phyloP scores from a whole-genome alignment of 345 rosid species.

The Anacardium occidentale region DNA sequence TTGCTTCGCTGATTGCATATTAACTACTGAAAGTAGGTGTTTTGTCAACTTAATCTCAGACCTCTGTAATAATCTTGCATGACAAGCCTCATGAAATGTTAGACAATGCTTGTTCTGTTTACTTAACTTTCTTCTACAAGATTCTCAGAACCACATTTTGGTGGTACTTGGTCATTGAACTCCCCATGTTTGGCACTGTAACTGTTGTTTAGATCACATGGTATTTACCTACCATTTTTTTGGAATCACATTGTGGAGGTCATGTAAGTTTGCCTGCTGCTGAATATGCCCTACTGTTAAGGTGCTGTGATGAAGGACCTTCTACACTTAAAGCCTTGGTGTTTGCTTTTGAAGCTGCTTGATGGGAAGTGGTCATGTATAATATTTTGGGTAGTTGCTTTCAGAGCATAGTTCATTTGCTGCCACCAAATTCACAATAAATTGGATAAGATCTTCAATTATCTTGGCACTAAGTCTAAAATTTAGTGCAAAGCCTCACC shows the following conservation, averaged over 20 bases:
- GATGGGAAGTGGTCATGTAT: background rate
- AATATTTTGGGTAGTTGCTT: background rate
- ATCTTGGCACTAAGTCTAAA: background rate
- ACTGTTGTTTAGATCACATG: background rate
- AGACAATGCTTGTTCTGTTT: background rate
- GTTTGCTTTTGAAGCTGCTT: background rate
- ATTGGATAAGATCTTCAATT: background rate
- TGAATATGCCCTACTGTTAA: background rate
- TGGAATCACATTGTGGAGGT: background rate
- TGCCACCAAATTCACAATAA: background rate
- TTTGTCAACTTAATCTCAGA: background rate
- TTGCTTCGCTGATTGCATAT: background rate
- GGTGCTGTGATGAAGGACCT: background rate
- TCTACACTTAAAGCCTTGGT: background rate
- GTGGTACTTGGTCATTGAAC: background rate
- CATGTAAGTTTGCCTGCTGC: background rate
- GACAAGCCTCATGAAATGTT: too few relatives aligned
- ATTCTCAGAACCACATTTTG: background rate
- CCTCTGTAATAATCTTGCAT: too few relatives aligned
- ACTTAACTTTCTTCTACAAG: background rate
- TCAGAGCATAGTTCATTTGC: background rate
- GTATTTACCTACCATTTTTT: background rate
- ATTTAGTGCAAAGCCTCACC: conserved; percentile 2
- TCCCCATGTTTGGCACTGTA: background rate
- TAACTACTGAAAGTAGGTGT: background rate